Evolutionary conservation across 2,329 filamentous ascomycete genomes (phyloP).

Genomic region (Penicillium sp.): DNA sequence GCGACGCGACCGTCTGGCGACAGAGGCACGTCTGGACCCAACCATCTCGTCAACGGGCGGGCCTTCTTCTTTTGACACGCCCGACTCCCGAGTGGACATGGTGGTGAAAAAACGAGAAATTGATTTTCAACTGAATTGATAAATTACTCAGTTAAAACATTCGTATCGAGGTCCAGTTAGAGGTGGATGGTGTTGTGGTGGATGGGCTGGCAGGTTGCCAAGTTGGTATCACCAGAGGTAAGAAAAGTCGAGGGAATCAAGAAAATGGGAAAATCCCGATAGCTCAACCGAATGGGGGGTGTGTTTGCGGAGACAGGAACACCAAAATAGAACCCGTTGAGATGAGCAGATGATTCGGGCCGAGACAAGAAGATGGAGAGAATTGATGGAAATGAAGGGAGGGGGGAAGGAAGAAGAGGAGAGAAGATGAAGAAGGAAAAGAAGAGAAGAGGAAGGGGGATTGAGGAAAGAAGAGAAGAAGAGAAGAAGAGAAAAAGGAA

Average conservation of each 20-base stretch:
- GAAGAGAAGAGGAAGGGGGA: conserved; percentile 18
- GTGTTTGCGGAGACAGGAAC: conserved; percentile 9
- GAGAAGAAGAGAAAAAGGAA: not conserved
- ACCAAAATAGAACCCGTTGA: conserved; percentile 15
- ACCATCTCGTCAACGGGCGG: conserved; percentile 25
- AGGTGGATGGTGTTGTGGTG: too few relatives aligned
- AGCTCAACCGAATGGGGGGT: not conserved
- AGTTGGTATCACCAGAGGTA: not conserved
- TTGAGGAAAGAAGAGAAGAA: conserved; percentile 8
- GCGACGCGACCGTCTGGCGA: conserved; percentile 45
- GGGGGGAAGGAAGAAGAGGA: conserved; percentile 24
- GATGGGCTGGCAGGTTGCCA: not conserved
- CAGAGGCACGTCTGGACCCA: conserved; percentile 42
- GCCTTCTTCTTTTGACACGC: conserved; percentile 35
- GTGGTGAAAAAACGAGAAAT: conserved; percentile 14
- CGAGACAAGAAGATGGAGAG: conserved; percentile 24
- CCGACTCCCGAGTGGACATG: conserved; percentile 40
- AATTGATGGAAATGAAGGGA: conserved; percentile 17
- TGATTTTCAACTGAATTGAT: conserved; percentile 12
- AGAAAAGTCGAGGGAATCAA: conserved; percentile 2
- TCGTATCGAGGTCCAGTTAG: not conserved
- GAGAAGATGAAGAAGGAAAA: conserved; percentile 21
- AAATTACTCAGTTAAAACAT: not conserved
- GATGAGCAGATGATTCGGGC: conserved; percentile 13
- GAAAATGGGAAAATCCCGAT: conserved; percentile 1